Evolutionary conservation across 345 rosid genomes (phyloP).

Genomic region (Kernera saxatilis): DNA sequence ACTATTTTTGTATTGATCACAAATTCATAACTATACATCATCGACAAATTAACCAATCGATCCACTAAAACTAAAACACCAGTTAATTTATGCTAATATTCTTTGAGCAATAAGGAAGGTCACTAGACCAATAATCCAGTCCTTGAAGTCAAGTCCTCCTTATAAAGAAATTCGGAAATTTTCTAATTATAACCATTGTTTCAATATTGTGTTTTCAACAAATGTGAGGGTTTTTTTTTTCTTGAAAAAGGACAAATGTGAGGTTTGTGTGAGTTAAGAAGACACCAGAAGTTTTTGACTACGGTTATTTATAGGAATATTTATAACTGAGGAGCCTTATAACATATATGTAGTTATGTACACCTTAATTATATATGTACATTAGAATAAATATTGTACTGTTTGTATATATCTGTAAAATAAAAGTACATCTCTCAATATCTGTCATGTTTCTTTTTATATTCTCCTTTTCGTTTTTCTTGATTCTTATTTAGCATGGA

Average conservation of each 20-base stretch:
- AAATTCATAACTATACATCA: background rate
- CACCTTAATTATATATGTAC: background rate
- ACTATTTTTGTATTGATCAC: background rate
- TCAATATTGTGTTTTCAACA: background rate
- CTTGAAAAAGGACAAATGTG: too few species aligned
- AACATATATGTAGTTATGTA: background rate
- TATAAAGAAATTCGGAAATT: background rate
- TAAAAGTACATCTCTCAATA: background rate
- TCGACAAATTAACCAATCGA: background rate
- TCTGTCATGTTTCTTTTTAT: conserved; percentile 12
- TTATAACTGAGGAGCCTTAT: background rate
- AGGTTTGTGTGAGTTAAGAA: background rate
- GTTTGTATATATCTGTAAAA: background rate
- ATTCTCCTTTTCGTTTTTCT: conserved; percentile 10
- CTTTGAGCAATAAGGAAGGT: background rate
- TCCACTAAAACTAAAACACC: background rate
- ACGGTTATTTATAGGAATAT: too few species aligned
- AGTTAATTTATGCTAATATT: conserved; percentile 5
- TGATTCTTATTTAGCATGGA: conserved; percentile 23
- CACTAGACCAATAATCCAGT: background rate
- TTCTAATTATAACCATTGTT: background rate
- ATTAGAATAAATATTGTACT: background rate
- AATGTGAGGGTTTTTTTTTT: too few species aligned
- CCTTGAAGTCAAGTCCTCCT: background rate
- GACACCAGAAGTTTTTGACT: background rate